Conservation (phyloP, 2,329 filamentous ascomycete genomes). For the Ophiobolus disseminans region DNA sequence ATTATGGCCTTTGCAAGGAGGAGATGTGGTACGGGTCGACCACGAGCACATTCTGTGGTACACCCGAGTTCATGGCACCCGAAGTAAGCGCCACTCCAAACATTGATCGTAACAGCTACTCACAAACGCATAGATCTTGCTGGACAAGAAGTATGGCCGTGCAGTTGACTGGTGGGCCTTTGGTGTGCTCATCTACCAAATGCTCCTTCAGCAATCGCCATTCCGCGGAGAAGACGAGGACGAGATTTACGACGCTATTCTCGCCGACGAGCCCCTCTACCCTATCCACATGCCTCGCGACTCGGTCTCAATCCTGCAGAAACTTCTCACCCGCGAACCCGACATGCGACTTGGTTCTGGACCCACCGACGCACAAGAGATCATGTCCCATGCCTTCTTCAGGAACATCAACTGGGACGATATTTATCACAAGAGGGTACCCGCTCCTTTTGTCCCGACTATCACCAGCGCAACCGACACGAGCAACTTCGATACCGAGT, state of each 20-base stretch:
- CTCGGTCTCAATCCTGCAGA: conserved; percentile 96
- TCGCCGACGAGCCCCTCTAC: conserved; percentile 95
- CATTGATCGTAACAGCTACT: neutral
- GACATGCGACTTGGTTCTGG: conserved; percentile 92
- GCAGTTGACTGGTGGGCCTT: conserved; percentile 99
- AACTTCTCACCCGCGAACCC: conserved; percentile 92
- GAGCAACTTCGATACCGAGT: conserved; percentile 99
- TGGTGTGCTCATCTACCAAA: conserved; percentile 98
- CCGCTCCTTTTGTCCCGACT: conserved; percentile 85
- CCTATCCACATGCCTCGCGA: conserved; percentile 99
- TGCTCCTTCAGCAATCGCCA: conserved; percentile 97
- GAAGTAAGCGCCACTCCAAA: conserved; percentile 68
- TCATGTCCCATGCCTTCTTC: conserved; percentile 99
- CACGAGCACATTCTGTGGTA: conserved; percentile 98
- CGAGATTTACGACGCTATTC: conserved; percentile 98
- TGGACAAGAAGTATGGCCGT: conserved; percentile 98
- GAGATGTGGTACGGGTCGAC: conserved; percentile 99
- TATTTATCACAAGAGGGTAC: conserved; percentile 92
- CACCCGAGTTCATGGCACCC: conserved; percentile 99
- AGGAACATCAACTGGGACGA: conserved; percentile 98
- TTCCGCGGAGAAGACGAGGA: conserved; percentile 99
- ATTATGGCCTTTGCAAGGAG: conserved; percentile 99
- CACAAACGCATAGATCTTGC: conserved; percentile 70
- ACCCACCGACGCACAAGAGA: conserved; percentile 95
- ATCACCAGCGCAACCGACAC: conserved; percentile 95